These are phyloP conservation scores for Linnemannia exigua DNA, from an alignment of 192 early-diverging fungal species.

Conservation along the genomic window DNA sequence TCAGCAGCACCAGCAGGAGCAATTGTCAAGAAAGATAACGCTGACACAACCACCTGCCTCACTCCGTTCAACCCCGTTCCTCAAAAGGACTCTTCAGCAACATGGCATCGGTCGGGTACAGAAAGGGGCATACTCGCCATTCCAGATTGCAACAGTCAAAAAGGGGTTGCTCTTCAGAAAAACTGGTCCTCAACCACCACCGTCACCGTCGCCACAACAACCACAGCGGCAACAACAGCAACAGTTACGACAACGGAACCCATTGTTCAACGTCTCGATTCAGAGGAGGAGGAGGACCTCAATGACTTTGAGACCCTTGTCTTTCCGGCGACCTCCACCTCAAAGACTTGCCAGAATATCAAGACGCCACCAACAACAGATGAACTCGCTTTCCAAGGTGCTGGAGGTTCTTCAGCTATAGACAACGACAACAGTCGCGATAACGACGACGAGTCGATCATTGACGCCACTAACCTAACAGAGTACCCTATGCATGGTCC, in stretches of 20 bases:
- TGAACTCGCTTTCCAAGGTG: slow-evolving; percentile 15
- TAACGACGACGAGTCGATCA: not conserved
- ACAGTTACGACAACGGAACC: not conserved
- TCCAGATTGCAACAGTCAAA: slow-evolving; percentile 17
- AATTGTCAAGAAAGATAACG: not conserved
- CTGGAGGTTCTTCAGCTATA: slow-evolving; percentile 26
- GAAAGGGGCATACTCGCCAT: not conserved
- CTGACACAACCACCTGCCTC: not conserved
- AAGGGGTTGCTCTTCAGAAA: slow-evolving; percentile 29
- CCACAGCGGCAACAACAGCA: not conserved
- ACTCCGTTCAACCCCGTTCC: not conserved
- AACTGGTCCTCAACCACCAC: not conserved
- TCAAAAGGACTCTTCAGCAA: not conserved
- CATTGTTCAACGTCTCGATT: not conserved
- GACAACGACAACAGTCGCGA: not conserved
- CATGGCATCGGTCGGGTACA: not conserved
- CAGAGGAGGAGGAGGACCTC: slow-evolving; percentile 1
- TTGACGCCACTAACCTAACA: not conserved
- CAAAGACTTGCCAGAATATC: not conserved
- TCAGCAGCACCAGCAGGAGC: not conserved
- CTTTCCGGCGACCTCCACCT: not conserved
- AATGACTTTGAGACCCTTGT: not conserved
- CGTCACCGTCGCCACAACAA: not conserved
- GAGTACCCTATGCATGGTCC: not conserved
- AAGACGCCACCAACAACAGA: slow-evolving; percentile 14